Conservation (phyloP, 202 grass and related monocot species). For the Sporobolus alterniflorus region DNA sequence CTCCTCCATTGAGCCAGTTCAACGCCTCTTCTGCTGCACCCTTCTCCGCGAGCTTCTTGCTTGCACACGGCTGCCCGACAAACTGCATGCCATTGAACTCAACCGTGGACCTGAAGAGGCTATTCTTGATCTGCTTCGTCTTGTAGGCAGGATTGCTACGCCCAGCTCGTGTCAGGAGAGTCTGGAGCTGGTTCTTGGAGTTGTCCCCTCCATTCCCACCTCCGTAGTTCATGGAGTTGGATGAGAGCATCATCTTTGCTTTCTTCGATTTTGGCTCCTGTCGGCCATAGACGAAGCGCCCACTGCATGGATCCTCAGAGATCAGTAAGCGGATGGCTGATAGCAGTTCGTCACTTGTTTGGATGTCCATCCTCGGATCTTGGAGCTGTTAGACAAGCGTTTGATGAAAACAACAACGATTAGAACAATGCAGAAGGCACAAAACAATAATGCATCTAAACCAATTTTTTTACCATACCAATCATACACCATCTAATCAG, state of each 20-base stretch:
- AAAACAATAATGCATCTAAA: neutral
- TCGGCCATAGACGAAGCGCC: slow-evolving; percentile 79
- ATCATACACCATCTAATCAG: neutral
- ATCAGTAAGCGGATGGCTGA: slow-evolving; percentile 85
- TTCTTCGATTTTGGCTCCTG: slow-evolving; percentile 74
- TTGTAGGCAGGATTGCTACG: slow-evolving; percentile 78
- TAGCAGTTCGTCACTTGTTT: slow-evolving; percentile 80
- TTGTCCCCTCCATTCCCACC: slow-evolving; percentile 80
- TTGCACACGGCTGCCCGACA: slow-evolving; percentile 74
- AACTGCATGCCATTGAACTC: slow-evolving; percentile 98
- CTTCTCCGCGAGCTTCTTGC: slow-evolving; percentile 95
- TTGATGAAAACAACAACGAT: neutral
- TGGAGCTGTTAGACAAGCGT: slow-evolving; percentile 57
- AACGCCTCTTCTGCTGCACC: slow-evolving; percentile 78
- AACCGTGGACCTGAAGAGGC: slow-evolving; percentile 68
- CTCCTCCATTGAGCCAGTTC: slow-evolving; percentile 72
- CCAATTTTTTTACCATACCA: neutral
- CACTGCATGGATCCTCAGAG: slow-evolving; percentile 78
- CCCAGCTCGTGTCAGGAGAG: slow-evolving; percentile 70
- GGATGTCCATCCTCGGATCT: slow-evolving; percentile 88
- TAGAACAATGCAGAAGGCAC: neutral
- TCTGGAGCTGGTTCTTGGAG: slow-evolving; percentile 91
- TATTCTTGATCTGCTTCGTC: slow-evolving; percentile 77
- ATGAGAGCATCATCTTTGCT: slow-evolving; percentile 54
- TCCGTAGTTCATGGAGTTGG: slow-evolving; percentile 39